These are phyloP conservation scores for Penicillium bialowiezense DNA, from an alignment of 495 filamentous ascomycete species.

Conservation along the genomic window DNA sequence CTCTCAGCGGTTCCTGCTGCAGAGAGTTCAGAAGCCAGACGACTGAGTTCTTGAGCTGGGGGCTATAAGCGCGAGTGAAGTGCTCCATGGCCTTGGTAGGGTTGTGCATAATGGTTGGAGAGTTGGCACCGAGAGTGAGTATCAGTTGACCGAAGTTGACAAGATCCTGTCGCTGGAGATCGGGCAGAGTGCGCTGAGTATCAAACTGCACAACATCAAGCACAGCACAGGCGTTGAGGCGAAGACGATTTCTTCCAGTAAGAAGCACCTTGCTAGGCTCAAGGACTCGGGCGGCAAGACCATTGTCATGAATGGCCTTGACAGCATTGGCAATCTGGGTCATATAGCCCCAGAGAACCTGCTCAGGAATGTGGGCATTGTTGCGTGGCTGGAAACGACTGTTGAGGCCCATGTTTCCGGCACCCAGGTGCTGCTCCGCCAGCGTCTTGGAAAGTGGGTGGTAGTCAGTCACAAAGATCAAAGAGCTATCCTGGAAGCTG, in stretches of 20 bases:
- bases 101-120: conserved; percentile 53
- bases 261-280: conserved; percentile 82
- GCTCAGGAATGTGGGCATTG: conserved; percentile 62
- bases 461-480: conserved; percentile 92
- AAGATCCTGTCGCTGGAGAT: conserved; percentile 88
- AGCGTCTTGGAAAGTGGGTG: conserved; percentile 89
- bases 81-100: conserved; percentile 64
- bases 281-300: conserved; percentile 79
- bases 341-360: conserved; percentile 85
- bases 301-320: conserved; percentile 76
- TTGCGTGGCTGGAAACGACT: conserved; percentile 50
- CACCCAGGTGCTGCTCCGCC: conserved; percentile 74
- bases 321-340: conserved; percentile 89
- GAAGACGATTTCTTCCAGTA: conserved; percentile 67
- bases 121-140: conserved; percentile 69
- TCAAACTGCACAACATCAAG: conserved; percentile 84
- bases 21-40: conserved; percentile 66
- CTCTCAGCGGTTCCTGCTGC: conserved; percentile 54
- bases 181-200: conserved; percentile 56
- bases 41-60: conserved; percentile 70
- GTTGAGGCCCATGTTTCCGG: conserved; percentile 18
- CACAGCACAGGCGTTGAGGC: conserved; percentile 83
- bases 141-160: conserved; percentile 80
- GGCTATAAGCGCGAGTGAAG: conserved; percentile 67
- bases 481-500: conserved; percentile 88